phyloP scores from a whole-genome alignment of 2,329 filamentous ascomycete species.

The Penicillium glabrum region DNA sequence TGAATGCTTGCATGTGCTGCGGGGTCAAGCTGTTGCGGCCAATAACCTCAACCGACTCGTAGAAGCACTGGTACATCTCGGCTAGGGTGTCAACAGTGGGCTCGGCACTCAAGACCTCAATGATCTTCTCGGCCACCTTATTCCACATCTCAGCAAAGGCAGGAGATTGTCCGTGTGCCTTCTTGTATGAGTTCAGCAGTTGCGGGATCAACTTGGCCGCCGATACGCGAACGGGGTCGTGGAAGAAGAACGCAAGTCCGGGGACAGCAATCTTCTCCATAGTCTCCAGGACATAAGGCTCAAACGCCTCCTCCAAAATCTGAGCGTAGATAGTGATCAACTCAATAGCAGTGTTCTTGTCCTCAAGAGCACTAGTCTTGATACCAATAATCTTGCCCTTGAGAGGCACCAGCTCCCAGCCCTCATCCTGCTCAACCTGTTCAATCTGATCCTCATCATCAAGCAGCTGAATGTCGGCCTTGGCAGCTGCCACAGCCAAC shows the following conservation, averaged over 20 bases:
- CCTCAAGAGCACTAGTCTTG: constrained; percentile 92
- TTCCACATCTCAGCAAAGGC: constrained; percentile 82
- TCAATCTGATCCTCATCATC: constrained; percentile 95
- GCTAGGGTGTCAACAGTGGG: constrained; percentile 94
- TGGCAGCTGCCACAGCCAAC: constrained; percentile 85
- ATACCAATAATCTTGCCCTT: constrained; percentile 99
- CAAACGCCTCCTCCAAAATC: constrained; percentile 88
- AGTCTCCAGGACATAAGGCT: constrained; percentile 85
- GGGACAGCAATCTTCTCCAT: constrained; percentile 97
- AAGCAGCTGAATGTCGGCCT: constrained; percentile 93
- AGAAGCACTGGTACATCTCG: constrained; percentile 99
- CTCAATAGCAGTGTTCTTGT: constrained; percentile 99
- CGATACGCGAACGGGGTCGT: constrained; percentile 92
- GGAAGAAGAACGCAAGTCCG: constrained; percentile 97
- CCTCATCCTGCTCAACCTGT: constrained; percentile 88
- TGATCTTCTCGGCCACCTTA: constrained; percentile 80
- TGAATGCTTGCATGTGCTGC: constrained; percentile 82
- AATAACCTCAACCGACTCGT: constrained; percentile 93
- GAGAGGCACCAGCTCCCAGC: constrained; percentile 94
- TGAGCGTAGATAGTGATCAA: constrained; percentile 96
- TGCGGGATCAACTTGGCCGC: constrained; percentile 94
- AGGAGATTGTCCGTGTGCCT: constrained; percentile 79
- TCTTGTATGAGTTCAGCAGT: constrained; percentile 90
- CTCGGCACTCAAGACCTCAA: constrained; percentile 91
- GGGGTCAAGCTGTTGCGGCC: constrained; percentile 78